These are phyloP conservation scores for Fusarium guadeloupense DNA, from an alignment of 2,329 filamentous ascomycete genomes.

Conservation along the genomic window DNA sequence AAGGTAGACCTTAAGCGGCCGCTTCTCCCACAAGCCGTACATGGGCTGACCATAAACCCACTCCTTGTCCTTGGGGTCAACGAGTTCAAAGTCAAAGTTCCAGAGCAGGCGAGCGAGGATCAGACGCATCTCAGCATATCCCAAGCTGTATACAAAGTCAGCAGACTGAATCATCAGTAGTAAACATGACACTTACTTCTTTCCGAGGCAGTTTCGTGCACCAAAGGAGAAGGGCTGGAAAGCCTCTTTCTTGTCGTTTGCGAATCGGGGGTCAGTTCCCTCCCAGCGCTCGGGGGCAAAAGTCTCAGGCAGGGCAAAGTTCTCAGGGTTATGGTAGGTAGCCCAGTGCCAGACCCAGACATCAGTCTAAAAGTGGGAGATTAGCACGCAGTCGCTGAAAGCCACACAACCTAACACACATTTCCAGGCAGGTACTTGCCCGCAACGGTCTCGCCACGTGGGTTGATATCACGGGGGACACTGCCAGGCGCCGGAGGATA, in stretches of 20 bases:
- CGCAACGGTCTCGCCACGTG: too few species aligned
- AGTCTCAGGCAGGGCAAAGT: background rate
- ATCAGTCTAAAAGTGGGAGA: too few species aligned
- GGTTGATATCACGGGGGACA: too few species aligned
- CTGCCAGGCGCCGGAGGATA: too few species aligned
- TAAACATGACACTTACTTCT: background rate
- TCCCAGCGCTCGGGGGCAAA: background rate
- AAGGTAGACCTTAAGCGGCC: background rate
- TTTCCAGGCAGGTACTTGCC: too few species aligned
- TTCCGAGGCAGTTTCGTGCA: background rate
- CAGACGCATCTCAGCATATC: background rate
- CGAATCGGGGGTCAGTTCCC: background rate
- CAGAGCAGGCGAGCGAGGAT: background rate
- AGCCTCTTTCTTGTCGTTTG: background rate
- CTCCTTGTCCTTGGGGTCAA: too few species aligned
- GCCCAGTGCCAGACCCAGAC: too few species aligned
- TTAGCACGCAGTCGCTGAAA: background rate
- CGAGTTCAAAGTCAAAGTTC: background rate
- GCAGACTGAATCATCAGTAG: background rate
- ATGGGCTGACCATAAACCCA: too few species aligned
- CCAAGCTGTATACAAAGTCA: background rate
- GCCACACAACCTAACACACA: too few species aligned
- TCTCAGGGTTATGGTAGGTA: background rate
- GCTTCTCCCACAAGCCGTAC: too few species aligned
- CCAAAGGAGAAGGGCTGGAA: background rate